Percentiles rank a stretch among this genome's conserved stretches.
phyloP scores from a whole-genome alignment of 768 basidiomycete genomes.

The Psilocybe sp. region DNA sequence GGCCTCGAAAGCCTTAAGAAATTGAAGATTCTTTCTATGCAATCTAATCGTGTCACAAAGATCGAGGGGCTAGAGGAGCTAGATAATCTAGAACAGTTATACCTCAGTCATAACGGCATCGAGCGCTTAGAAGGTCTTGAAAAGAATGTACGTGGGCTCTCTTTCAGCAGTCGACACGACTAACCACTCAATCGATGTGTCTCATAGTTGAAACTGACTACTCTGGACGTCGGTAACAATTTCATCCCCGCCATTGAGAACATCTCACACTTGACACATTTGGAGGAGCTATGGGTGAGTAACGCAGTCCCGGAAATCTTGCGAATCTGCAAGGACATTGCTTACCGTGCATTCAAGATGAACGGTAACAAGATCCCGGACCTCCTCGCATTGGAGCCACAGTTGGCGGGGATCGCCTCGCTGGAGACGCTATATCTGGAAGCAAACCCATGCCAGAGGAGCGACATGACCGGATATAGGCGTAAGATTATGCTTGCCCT shows the following conservation, averaged over 20 bases:
- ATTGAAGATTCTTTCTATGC: slow-evolving; percentile 83
- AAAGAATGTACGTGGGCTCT: slow-evolving; percentile 60
- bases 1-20: slow-evolving; percentile 67
- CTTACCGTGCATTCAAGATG: slow-evolving; percentile 48
- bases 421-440: slow-evolving; percentile 93
- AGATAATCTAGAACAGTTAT: slow-evolving; percentile 79
- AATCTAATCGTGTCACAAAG: slow-evolving; percentile 90
- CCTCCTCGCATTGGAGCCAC: slow-evolving; percentile 60
- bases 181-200: background rate
- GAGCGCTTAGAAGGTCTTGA: slow-evolving; percentile 81
- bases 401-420: slow-evolving; percentile 57
- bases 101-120: slow-evolving; percentile 93
- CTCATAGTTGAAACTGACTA: slow-evolving; percentile 64
- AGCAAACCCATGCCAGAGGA: slow-evolving; percentile 86
- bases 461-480: slow-evolving; percentile 75
- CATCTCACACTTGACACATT: slow-evolving; percentile 64
- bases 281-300: slow-evolving; percentile 96
- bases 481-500: slow-evolving; percentile 87
- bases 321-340: background rate
- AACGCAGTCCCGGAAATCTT: background rate
- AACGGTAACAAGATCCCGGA: slow-evolving; percentile 84
- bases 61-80: slow-evolving; percentile 79
- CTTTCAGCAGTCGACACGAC: background rate
- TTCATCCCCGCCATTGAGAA: slow-evolving; percentile 79
- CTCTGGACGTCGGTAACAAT: slow-evolving; percentile 87